Conservation (phyloP, 768 basidiomycete genomes). For the Boletus reticuloceps region DNA sequence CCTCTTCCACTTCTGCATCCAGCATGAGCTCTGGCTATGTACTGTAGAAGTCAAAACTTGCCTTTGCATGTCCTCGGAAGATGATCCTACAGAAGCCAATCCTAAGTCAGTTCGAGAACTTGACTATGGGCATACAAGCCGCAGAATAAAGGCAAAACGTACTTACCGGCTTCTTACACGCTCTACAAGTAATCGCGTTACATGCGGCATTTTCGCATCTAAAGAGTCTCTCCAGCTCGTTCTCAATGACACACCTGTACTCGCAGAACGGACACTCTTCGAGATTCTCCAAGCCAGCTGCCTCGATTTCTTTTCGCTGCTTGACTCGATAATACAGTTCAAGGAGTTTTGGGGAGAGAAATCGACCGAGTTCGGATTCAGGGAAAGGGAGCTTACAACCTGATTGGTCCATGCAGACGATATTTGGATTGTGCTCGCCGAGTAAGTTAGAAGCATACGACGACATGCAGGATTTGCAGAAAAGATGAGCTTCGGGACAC, state of each 20-base stretch:
- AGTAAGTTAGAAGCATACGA: conserved; percentile 67
- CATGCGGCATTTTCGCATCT: conserved; percentile 63
- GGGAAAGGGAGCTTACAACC: conserved; percentile 70
- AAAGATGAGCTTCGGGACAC: conserved; percentile 86
- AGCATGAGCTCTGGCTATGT: neutral
- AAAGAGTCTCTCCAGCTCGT: conserved; percentile 59
- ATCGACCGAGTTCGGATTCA: conserved; percentile 62
- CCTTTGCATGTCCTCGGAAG: conserved; percentile 80
- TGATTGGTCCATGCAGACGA: conserved; percentile 82
- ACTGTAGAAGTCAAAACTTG: conserved; percentile 19
- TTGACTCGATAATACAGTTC: conserved; percentile 70
- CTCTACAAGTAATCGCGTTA: conserved; percentile 71
- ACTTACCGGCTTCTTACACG: conserved; percentile 71
- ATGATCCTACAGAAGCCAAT: conserved; percentile 55
- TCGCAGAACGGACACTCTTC: conserved; percentile 94
- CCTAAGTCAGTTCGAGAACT: neutral
- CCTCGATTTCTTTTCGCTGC: conserved; percentile 76
- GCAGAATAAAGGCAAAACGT: neutral
- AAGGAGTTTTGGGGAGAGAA: conserved; percentile 65
- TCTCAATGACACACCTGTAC: conserved; percentile 78
- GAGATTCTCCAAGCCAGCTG: conserved; percentile 72
- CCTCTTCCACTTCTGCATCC: conserved; percentile 65
- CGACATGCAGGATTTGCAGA: conserved; percentile 72
- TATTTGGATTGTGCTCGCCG: conserved; percentile 55
- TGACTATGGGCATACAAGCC: neutral